A percentile compares a stretch with the other conserved stretches of the same genome.
Conservation (phyloP, 2,329 filamentous ascomycete genomes). For the Xylariales sp. region DNA sequence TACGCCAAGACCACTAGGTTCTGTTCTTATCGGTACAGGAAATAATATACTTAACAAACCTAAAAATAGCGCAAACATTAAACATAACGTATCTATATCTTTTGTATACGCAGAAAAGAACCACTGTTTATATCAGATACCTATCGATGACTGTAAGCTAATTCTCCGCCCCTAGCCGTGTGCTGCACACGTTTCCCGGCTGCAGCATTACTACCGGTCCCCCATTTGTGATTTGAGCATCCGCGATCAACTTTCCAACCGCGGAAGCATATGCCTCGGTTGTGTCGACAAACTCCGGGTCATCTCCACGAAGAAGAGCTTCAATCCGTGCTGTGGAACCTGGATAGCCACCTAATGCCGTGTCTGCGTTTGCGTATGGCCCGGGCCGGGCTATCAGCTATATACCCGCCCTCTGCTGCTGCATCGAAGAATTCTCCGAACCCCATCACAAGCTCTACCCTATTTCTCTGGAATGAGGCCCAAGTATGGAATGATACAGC, state of each 20-base stretch:
- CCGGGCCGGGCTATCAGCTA: slow-evolving; percentile 67
- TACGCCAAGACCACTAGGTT: too few relatives aligned
- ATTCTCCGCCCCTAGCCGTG: too few relatives aligned
- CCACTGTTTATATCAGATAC: too few relatives aligned
- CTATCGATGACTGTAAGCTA: too few relatives aligned
- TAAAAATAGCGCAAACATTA: too few relatives aligned
- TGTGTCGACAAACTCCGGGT: slow-evolving; percentile 57
- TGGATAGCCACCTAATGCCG: slow-evolving; percentile 63
- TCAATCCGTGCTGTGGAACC: slow-evolving; percentile 72
- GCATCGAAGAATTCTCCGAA: slow-evolving; percentile 73
- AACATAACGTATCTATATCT: too few relatives aligned
- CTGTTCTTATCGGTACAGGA: too few relatives aligned
- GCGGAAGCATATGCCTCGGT: slow-evolving; percentile 58
- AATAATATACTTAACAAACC: too few relatives aligned
- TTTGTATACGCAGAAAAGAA: too few relatives aligned
- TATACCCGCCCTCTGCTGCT: slow-evolving; percentile 64
- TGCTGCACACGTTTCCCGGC: slow-evolving; percentile 75
- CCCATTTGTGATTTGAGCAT: slow-evolving; percentile 75
- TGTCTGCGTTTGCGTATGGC: slow-evolving; percentile 67
- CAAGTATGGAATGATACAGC: slow-evolving; percentile 78
- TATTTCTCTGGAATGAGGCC: slow-evolving; percentile 70
- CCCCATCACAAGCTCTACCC: slow-evolving; percentile 66
- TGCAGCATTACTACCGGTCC: slow-evolving; percentile 76
- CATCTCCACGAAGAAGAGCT: slow-evolving; percentile 58
- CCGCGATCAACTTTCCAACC: slow-evolving; percentile 62